Evolutionary conservation across 306 rosid genomes (phyloP).

Genomic region (Canavalia ensiformis): DNA sequence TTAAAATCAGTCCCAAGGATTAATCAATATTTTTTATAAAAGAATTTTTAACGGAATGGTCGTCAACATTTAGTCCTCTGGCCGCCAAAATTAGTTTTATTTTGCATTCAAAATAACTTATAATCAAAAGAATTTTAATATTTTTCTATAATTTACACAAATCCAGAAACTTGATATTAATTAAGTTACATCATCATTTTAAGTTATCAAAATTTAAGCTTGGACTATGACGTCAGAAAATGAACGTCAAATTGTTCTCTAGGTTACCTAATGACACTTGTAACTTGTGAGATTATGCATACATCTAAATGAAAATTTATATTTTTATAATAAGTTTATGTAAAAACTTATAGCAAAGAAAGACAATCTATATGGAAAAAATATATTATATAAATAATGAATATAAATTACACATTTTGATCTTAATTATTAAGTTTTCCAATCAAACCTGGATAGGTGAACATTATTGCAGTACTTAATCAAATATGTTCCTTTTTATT

Average conservation of each 20-base stretch:
- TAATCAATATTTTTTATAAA: not conserved
- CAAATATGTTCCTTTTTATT: not conserved
- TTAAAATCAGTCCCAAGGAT: too few species aligned
- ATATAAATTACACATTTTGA: too few species aligned
- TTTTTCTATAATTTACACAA: not conserved
- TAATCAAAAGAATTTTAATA: not conserved
- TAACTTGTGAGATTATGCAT: slow-evolving; percentile 16
- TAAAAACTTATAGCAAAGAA: too few species aligned
- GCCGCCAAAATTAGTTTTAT: slow-evolving; percentile 25
- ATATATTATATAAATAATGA: too few species aligned
- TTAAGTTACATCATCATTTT: not conserved
- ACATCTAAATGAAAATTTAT: not conserved
- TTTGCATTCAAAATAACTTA: not conserved
- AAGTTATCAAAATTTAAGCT: not conserved
- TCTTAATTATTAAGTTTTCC: not conserved
- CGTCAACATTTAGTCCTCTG: slow-evolving; percentile 44
- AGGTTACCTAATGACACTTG: not conserved
- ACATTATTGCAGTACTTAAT: not conserved
- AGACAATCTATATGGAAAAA: too few species aligned
- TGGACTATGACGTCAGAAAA: slow-evolving; percentile 24
- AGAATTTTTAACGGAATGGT: slow-evolving; percentile 4
- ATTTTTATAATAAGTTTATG: too few species aligned
- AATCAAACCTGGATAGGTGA: not conserved
- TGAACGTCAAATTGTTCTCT: not conserved
- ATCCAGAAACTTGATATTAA: not conserved